Percentiles rank a stretch among this genome's conserved stretches.
Conservation (phyloP, 371 early-diverging fungal species). For the Gilbertella persicaria region DNA sequence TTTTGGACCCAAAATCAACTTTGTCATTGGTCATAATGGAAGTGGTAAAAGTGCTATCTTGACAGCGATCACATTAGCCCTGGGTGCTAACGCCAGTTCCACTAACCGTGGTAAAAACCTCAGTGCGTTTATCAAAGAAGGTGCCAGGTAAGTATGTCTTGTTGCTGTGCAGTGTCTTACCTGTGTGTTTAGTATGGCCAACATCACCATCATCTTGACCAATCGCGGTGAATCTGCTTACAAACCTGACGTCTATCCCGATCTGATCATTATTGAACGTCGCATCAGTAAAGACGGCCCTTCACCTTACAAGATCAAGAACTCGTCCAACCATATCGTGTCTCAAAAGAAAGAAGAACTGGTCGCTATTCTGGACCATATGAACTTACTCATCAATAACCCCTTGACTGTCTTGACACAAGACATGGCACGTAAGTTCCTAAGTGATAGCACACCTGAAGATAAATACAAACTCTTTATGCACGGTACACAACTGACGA, state of each 20-base stretch:
- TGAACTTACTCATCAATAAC: conserved; percentile 90
- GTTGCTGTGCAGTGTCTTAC: background rate
- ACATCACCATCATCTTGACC: conserved; percentile 73
- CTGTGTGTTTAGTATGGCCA: conserved; percentile 47
- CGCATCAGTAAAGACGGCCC: conserved; percentile 70
- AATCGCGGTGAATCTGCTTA: conserved; percentile 86
- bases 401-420: conserved; percentile 92
- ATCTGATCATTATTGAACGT: conserved; percentile 81
- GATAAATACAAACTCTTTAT: conserved; percentile 90
- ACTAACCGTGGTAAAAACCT: conserved; percentile 88
- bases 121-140: conserved; percentile 83
- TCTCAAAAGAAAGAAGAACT: conserved; percentile 83
- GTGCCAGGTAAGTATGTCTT: conserved; percentile 54
- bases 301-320: conserved; percentile 77
- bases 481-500: conserved; percentile 84
- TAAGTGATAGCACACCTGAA: conserved; percentile 76
- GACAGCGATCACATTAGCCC: conserved; percentile 85
- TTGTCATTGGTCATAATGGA: conserved; percentile 95
- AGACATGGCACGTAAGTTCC: conserved; percentile 89
- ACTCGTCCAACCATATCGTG: conserved; percentile 58
- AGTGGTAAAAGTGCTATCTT: conserved; percentile 96
- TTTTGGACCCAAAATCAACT: conserved; percentile 90
- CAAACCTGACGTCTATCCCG: conserved; percentile 79
- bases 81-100: conserved; percentile 87
- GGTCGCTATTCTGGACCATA: conserved; percentile 80